These are phyloP conservation scores for Aspergillus costaricaensis DNA, from an alignment of 2,329 filamentous ascomycete species.

Conservation along the genomic window DNA sequence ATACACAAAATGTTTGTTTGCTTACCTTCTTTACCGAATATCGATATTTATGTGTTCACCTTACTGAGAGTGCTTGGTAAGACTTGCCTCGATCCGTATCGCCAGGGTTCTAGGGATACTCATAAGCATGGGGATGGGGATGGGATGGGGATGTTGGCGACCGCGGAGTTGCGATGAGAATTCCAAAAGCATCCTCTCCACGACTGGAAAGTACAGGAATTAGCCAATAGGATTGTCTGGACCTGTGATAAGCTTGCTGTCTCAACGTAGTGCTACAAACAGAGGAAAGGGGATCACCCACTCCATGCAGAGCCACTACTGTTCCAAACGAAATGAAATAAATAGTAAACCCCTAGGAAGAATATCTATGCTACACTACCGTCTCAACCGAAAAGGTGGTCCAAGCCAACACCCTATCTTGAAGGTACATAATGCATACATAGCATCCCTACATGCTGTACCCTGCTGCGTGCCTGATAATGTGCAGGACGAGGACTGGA, in stretches of 20 bases:
- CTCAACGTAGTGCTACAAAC: not conserved
- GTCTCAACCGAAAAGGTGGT: too few relatives aligned
- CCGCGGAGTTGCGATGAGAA: not conserved
- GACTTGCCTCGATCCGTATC: not conserved
- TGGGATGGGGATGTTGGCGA: not conserved
- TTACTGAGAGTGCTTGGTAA: not conserved
- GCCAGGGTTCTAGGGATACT: not conserved
- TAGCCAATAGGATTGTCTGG: constrained; percentile 10
- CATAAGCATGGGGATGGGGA: not conserved
- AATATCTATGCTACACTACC: too few relatives aligned
- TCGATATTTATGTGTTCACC: not conserved
- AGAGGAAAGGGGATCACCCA: not conserved
- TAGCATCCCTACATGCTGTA: not conserved
- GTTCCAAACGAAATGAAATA: too few relatives aligned
- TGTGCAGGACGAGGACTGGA: too few relatives aligned
- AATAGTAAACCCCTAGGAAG: too few relatives aligned
- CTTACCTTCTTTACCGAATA: not conserved
- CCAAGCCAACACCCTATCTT: not conserved
- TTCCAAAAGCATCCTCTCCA: not conserved
- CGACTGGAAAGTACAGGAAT: not conserved
- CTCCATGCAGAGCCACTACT: not conserved
- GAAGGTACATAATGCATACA: not conserved
- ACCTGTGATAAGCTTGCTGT: constrained; percentile 17
- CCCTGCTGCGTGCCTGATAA: not conserved
- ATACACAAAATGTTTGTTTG: not conserved